Conservation (phyloP, 2,329 filamentous ascomycete species). For the Penicillium olsonii region DNA sequence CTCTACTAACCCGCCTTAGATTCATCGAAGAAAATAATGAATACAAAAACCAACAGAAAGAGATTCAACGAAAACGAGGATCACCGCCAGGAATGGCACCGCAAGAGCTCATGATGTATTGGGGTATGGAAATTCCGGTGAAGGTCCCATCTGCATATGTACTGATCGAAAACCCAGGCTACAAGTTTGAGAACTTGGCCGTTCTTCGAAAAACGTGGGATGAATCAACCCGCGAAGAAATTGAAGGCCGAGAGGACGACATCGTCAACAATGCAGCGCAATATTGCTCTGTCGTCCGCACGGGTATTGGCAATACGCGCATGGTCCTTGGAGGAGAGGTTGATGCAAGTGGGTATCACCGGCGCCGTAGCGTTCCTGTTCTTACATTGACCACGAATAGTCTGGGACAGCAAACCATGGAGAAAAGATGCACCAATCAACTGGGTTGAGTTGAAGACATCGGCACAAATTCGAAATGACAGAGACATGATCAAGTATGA, state of each 20-base stretch:
- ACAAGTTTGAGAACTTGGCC: constrained; percentile 91
- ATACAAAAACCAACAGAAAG: constrained; percentile 66
- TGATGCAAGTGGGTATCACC: constrained; percentile 68
- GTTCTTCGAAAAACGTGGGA: constrained; percentile 75
- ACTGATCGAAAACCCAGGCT: constrained; percentile 58
- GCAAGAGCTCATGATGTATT: constrained; percentile 85
- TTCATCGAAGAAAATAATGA: constrained; percentile 91
- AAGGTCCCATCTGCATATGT: neutral
- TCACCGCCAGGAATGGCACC: constrained; percentile 58
- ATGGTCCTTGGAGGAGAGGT: constrained; percentile 91
- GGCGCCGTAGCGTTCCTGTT: neutral
- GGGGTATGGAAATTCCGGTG: constrained; percentile 60
- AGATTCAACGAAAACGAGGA: constrained; percentile 56
- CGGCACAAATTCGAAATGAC: constrained; percentile 67
- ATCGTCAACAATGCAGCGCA: constrained; percentile 87
- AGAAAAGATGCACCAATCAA: constrained; percentile 69
- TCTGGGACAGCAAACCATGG: constrained; percentile 79
- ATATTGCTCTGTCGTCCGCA: constrained; percentile 92
- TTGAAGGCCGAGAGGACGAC: constrained; percentile 71
- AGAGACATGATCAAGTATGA: constrained; percentile 76
- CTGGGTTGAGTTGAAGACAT: constrained; percentile 95
- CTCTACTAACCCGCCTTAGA: constrained; percentile 47
- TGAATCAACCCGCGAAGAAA: constrained; percentile 70
- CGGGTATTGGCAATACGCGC: constrained; percentile 73
- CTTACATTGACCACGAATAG: constrained; percentile 45